Base-by-base conservation (phyloP, 208 protist species). In the Kentomonas sorsogonicus region DNA sequence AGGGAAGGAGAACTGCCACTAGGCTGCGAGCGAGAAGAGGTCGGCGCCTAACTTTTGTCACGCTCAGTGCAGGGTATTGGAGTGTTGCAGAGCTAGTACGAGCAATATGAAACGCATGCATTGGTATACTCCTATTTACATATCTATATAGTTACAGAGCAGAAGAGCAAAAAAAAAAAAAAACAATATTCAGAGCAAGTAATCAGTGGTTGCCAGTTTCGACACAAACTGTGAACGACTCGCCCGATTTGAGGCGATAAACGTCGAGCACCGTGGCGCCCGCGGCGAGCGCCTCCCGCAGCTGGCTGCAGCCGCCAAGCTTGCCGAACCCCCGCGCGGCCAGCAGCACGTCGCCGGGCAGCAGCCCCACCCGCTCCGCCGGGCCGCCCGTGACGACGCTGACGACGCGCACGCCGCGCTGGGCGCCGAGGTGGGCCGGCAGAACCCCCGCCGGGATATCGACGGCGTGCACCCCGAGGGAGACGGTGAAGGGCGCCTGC, bases 351-450 rank as follows among this genome's bases (percentile, higher is more conserved):
- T 87, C 79, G 7, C 76, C 76, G n/a, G 63, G 20, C 25, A 62
- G 55, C 16, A 87, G 3, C 6, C 78, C 78, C 22, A 59, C 72
- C 34, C 56, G 36, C 34, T 69, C 67, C 11, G 79, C 79, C 13
- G 64, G 29, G 27, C 74, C 60, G 3, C 55, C 66, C 2, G 27
- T 50, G 13, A 44, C 57, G 1, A 83, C 64, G 3, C 69, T 60
- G 23, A 81, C 47, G 57, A 87, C 75, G 22, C 72, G 65, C 30
- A 87, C 79, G 15, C 74, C 79, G 25, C 74, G 69, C 13, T 54
- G 60, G 26, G 57, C 34, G 18, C 62, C 53, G 20, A 80, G 50
- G 10, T 52, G 25, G 20, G 54, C 60, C 23, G 78, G 78, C 48
- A 87, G 58, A 41, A 72, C 57, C 4, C 74, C 75, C 0, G 57